phyloP scores from a whole-genome alignment of 148 eudicot genomes.

The Pouteria glomerata region DNA sequence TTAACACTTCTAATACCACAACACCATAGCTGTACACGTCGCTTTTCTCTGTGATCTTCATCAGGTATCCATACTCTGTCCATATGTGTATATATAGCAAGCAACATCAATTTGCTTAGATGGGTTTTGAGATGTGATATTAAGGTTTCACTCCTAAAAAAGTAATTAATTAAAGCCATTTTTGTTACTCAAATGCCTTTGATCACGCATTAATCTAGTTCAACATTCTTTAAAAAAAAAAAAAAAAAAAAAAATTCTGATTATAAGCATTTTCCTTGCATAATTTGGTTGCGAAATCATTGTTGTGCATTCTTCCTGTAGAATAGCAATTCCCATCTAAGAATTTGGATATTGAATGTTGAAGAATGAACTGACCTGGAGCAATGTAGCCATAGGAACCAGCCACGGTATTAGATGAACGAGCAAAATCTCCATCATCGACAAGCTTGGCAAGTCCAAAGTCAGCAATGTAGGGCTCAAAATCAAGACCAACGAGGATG shows the following conservation, averaged over 20 bases:
- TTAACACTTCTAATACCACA: constrained; percentile 65
- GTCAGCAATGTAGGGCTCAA: constrained; percentile 77
- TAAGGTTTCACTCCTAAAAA: too few species aligned
- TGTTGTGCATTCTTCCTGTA: too few species aligned
- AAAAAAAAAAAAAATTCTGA: too few species aligned
- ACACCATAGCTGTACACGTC: constrained; percentile 86
- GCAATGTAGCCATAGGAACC: constrained; percentile 93
- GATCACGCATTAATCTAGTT: too few species aligned
- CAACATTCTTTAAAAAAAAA: too few species aligned
- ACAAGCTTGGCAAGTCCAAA: constrained; percentile 89
- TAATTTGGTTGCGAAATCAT: too few species aligned
- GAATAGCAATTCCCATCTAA: too few species aligned
- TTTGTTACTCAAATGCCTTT: too few species aligned
- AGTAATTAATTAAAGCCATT: too few species aligned
- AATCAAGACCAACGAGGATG: constrained; percentile 71
- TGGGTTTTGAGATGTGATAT: neutral
- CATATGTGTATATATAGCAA: too few species aligned
- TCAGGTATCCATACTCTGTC: constrained; percentile 78
- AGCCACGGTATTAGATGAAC: constrained; percentile 66
- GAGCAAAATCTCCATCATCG: constrained; percentile 56
- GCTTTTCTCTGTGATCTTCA: constrained; percentile 79
- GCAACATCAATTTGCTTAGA: neutral
- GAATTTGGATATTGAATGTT: too few species aligned
- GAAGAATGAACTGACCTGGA: constrained; percentile 46
- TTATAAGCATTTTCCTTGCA: too few species aligned